These are phyloP conservation scores for Wickerhamomyces silvicola DNA, from an alignment of 805 yeast species.

Conservation along the genomic window DNA sequence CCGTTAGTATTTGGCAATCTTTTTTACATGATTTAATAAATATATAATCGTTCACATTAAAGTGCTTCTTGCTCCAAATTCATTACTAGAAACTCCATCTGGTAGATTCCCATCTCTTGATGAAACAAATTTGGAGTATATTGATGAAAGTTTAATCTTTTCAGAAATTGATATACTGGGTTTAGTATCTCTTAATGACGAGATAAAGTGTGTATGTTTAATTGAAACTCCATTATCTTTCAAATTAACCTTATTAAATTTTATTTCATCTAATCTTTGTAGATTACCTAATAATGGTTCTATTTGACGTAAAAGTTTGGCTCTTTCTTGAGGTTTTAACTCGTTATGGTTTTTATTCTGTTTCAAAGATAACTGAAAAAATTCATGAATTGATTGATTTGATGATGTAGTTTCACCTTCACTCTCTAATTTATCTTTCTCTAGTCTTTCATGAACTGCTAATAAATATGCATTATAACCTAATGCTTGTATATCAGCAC, in stretches of 20 bases:
- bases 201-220: slow-evolving; percentile 45
- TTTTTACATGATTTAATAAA: neutral
- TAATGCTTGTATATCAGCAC: slow-evolving; percentile 92
- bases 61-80: slow-evolving; percentile 80
- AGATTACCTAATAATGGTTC: slow-evolving; percentile 29
- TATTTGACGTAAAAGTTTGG: slow-evolving; percentile 35
- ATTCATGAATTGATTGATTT: slow-evolving; percentile 26
- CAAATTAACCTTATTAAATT: slow-evolving; percentile 2
- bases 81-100: slow-evolving; percentile 70
- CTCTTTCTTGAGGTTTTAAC: slow-evolving; percentile 34
- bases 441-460: slow-evolving; percentile 71
- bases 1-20: no score
- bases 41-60: slow-evolving; percentile 45
- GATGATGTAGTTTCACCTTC: slow-evolving; percentile 15
- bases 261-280: slow-evolving; percentile 1
- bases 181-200: slow-evolving; percentile 69
- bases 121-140: slow-evolving; percentile 67
- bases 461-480: slow-evolving; percentile 86
- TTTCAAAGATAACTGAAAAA: slow-evolving; percentile 34
- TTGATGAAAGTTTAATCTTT: slow-evolving; percentile 47
- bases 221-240: slow-evolving; percentile 36
- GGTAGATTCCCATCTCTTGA: slow-evolving; percentile 87
- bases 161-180: slow-evolving; percentile 85
- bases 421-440: slow-evolving; percentile 31
- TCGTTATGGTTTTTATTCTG: slow-evolving; percentile 10